Conservation (phyloP, 768 basidiomycete species). For the Daedaleopsis nitida region DNA sequence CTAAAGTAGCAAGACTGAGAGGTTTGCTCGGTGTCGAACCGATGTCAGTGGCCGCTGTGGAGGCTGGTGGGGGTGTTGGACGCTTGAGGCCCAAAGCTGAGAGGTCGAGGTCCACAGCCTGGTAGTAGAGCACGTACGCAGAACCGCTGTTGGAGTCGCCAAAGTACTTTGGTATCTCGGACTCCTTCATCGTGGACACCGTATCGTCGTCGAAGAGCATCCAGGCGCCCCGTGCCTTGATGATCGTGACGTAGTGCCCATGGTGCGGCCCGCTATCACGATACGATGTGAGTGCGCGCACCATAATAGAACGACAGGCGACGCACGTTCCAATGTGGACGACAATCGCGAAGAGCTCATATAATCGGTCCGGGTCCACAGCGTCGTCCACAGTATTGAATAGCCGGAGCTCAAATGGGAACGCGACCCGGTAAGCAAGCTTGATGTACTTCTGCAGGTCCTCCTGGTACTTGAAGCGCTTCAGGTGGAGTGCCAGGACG, state of each 20-base stretch:
- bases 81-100: constrained; percentile 65
- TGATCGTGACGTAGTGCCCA: constrained; percentile 96
- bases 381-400: constrained; percentile 98
- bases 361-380: constrained; percentile 88
- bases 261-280: constrained; percentile 88
- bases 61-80: constrained; percentile 26
- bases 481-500: constrained; percentile 92
- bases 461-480: constrained; percentile 99
- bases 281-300: background rate
- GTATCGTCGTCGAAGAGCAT: constrained; percentile 95
- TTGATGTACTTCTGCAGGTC: constrained; percentile 90
- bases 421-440: constrained; percentile 93
- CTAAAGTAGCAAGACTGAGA: constrained; percentile 17
- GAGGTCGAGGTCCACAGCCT: constrained; percentile 85
- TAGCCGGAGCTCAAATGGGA: constrained; percentile 90
- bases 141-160: constrained; percentile 87
- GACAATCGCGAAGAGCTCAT: constrained; percentile 94
- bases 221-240: constrained; percentile 84
- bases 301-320: constrained; percentile 4
- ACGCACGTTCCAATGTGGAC: constrained; percentile 96
- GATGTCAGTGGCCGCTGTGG: constrained; percentile 12
- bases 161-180: constrained; percentile 91
- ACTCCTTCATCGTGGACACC: constrained; percentile 84
- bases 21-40: constrained; percentile 15
- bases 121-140: constrained; percentile 97